Conservation (phyloP, 257 asterid genomes). For the Ocimum tenuiflorum region DNA sequence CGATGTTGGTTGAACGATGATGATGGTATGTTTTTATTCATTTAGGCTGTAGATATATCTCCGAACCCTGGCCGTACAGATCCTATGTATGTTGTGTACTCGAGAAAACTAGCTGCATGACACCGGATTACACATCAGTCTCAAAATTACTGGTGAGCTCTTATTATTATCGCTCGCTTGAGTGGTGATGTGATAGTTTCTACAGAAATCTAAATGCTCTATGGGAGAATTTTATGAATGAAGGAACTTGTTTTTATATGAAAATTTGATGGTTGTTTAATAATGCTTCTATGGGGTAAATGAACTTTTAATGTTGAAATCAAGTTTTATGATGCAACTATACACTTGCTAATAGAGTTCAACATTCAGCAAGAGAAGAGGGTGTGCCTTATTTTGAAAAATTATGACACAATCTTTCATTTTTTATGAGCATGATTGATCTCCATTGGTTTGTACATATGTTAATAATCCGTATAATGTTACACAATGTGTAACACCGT, state of each 20-base stretch:
- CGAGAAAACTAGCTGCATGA: conserved; percentile 70
- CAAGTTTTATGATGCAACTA: no score
- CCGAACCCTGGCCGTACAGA: conserved; percentile 86
- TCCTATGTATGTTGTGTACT: conserved; percentile 77
- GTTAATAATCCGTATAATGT: no score
- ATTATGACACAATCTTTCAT: no score
- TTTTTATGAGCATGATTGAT: no score
- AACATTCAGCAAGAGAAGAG: no score
- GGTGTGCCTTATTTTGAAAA: no score
- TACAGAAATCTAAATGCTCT: background rate
- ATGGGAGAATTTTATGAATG: background rate
- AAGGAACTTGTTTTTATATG: background rate
- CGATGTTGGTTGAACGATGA: background rate
- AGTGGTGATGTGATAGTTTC: background rate
- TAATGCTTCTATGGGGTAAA: no score
- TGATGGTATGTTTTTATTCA: background rate
- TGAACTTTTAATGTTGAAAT: no score
- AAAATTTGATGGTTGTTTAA: background rate
- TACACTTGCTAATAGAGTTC: no score
- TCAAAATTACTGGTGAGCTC: background rate
- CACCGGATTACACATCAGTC: background rate
- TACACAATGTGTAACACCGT: no score
- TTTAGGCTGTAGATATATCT: conserved; percentile 81
- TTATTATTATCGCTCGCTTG: background rate
- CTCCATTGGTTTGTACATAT: no score